These are phyloP conservation scores for Colletotrichum sp. DNA, from an alignment of 2,329 filamentous ascomycete species.

Conservation along the genomic window DNA sequence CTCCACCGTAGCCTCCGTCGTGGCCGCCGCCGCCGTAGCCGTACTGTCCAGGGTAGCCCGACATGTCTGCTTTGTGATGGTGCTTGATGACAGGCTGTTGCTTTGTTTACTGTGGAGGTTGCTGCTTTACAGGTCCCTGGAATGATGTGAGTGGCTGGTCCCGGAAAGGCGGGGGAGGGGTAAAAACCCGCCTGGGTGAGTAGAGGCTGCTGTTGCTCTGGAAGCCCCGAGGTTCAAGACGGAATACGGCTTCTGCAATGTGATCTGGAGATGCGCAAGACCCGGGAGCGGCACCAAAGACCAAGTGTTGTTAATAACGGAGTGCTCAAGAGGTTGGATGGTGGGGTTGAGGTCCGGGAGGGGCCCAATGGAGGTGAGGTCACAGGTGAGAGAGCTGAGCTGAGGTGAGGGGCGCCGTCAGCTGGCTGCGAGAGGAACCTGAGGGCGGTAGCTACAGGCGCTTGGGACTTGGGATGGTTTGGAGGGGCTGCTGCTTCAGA, in stretches of 20 bases:
- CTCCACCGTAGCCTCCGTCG: slow-evolving; percentile 32
- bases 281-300: background rate
- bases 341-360: slow-evolving; percentile 4
- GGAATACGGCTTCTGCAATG: background rate
- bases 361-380: background rate
- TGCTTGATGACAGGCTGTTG: background rate
- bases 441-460: background rate
- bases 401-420: background rate
- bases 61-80: slow-evolving; percentile 25
- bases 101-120: background rate
- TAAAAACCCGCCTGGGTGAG: slow-evolving; percentile 5
- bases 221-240: background rate
- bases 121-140: background rate
- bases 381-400: background rate
- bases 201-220: background rate
- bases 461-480: background rate
- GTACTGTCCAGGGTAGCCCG: slow-evolving; percentile 43
- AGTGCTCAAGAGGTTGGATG: background rate
- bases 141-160: slow-evolving; percentile 9
- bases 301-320: slow-evolving; percentile 5
- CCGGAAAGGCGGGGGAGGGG: slow-evolving; percentile 5
- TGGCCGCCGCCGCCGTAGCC: slow-evolving; percentile 37
- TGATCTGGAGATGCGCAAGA: background rate
- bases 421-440: background rate
- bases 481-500: background rate